Conservation (phyloP, 176 grass and related monocot species). For the Carex kokanica region DNA sequence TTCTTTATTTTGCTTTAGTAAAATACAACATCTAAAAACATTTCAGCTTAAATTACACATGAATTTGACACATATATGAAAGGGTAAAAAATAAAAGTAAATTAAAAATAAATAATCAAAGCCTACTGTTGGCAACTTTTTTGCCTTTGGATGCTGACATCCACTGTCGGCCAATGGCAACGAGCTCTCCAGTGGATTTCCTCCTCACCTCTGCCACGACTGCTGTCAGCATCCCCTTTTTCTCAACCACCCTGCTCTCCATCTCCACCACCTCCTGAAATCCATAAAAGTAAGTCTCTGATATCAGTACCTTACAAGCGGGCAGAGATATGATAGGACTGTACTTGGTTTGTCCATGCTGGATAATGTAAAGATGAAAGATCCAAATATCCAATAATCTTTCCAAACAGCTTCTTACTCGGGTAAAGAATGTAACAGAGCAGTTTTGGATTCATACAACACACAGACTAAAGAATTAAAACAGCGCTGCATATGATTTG, state of each 20-base stretch:
- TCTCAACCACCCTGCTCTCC: constrained; percentile 49
- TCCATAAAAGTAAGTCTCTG: neutral
- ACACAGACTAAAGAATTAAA: no score
- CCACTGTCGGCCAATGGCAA: constrained; percentile 65
- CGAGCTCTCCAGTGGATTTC: constrained; percentile 46
- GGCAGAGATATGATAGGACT: neutral
- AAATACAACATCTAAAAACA: neutral
- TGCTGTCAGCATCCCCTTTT: constrained; percentile 57
- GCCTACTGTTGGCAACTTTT: constrained; percentile 36
- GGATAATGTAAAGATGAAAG: neutral
- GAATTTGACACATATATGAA: neutral
- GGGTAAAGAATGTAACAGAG: neutral
- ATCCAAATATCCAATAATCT: neutral
- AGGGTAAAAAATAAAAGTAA: neutral
- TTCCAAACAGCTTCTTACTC: neutral
- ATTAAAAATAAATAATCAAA: neutral
- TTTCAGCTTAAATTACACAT: neutral
- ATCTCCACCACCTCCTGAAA: constrained; percentile 70
- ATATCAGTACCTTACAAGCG: neutral
- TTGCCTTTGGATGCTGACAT: constrained; percentile 51
- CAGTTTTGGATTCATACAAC: no score
- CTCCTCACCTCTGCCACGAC: constrained; percentile 52
- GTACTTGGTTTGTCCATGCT: neutral
- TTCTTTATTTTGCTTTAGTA: neutral
- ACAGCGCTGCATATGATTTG: no score